These are phyloP conservation scores for Ophiostoma australiae DNA, from an alignment of 2,329 filamentous ascomycete genomes.

Conservation along the genomic window DNA sequence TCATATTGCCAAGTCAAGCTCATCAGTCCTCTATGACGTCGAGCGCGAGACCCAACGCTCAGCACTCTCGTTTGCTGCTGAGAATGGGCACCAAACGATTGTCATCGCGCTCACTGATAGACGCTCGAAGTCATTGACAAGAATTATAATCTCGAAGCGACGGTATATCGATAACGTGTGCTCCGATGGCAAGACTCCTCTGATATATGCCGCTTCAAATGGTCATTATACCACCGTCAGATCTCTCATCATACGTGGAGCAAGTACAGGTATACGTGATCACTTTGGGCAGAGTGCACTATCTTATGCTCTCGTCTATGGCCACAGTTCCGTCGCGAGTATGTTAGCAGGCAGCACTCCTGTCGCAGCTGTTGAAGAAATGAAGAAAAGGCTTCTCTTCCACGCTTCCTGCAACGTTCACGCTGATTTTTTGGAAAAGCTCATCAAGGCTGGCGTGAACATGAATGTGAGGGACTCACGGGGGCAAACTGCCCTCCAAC, in stretches of 20 bases:
- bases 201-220: background rate
- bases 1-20: background rate
- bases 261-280: background rate
- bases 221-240: background rate
- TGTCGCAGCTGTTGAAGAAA: background rate
- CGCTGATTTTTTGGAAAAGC: background rate
- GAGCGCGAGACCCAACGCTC: background rate
- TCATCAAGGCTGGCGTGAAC: background rate
- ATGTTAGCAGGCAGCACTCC: background rate
- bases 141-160: background rate
- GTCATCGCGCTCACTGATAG: background rate
- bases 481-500: background rate
- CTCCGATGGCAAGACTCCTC: background rate
- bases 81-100: background rate
- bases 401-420: background rate
- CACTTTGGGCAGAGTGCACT: background rate
- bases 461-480: background rate
- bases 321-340: background rate
- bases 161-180: background rate
- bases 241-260: background rate
- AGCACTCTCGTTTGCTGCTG: background rate
- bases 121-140: background rate
- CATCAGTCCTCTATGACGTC: background rate
- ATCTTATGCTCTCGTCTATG: background rate
- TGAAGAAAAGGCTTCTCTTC: background rate